Evolutionary conservation across 2,329 filamentous ascomycete species (phyloP).

Genomic region (Rhinocladiella similis): DNA sequence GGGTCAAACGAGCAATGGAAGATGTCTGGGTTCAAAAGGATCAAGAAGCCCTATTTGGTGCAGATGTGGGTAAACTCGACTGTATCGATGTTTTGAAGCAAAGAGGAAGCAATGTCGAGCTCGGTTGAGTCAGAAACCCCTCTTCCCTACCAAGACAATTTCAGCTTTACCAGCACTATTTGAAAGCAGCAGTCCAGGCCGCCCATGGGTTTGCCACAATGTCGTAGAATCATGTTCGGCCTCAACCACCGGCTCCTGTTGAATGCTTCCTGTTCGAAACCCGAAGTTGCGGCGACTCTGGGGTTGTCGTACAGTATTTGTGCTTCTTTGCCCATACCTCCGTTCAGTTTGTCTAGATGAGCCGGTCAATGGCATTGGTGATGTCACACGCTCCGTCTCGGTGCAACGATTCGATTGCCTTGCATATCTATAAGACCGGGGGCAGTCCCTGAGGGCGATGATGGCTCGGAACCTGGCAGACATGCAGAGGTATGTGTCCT

Average conservation of each 20-base stretch:
- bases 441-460: no score
- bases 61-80: conserved; percentile 1
- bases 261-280: background rate
- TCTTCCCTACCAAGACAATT: background rate
- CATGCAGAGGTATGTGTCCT: no score
- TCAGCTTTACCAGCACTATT: background rate
- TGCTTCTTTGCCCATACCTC: background rate
- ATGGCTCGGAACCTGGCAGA: no score
- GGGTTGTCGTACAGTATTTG: background rate
- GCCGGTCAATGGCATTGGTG: background rate
- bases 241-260: background rate
- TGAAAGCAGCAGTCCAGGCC: background rate
- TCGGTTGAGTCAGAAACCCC: background rate
- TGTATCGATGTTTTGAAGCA: background rate
- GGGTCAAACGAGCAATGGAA: background rate
- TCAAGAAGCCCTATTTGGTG: background rate
- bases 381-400: background rate
- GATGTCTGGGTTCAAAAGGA: background rate
- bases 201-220: background rate
- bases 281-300: background rate
- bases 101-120: background rate
- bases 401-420: background rate
- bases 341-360: background rate
- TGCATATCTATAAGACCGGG: no score
- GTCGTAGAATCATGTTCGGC: background rate